Conservation (phyloP, 2,329 filamentous ascomycete genomes). For the Fusarium siculi region DNA sequence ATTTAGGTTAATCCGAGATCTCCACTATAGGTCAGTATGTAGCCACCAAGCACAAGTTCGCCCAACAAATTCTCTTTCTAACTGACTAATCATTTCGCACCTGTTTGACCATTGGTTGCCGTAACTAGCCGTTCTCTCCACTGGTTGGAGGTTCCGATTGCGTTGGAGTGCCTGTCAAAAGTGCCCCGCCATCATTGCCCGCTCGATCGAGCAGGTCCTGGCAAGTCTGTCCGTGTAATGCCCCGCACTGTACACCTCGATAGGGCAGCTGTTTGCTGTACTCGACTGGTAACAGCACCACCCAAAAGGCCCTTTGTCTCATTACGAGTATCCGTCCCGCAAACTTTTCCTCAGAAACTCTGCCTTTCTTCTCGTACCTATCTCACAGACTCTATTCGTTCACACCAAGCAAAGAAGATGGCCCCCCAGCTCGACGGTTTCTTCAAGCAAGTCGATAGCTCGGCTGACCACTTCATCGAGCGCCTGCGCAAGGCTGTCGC, state of each 20-base stretch:
- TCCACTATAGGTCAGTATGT: background rate
- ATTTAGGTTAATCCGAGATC: conserved; percentile 25
- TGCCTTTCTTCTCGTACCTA: conserved; percentile 54
- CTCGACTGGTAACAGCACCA: conserved; percentile 37
- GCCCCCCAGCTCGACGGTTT: conserved; percentile 89
- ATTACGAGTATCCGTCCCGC: conserved; percentile 33
- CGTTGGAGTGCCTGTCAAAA: conserved; percentile 2
- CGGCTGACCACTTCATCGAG: conserved; percentile 86
- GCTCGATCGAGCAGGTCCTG: conserved; percentile 43
- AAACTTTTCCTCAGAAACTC: conserved; percentile 24
- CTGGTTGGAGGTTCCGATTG: conserved; percentile 7
- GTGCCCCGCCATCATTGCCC: conserved; percentile 44
- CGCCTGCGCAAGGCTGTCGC: conserved; percentile 91
- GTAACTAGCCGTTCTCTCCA: conserved; percentile 42
- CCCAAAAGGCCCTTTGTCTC: conserved; percentile 42
- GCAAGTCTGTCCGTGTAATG: conserved; percentile 49
- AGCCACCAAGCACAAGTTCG: background rate
- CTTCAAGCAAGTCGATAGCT: conserved; percentile 89
- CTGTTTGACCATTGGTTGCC: conserved; percentile 44
- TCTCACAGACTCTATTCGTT: conserved; percentile 63
- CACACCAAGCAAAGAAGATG: conserved; percentile 79
- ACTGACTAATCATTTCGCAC: conserved; percentile 40
- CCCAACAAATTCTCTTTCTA: conserved; percentile 13
- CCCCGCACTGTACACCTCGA: conserved; percentile 58
- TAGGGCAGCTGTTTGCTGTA: conserved; percentile 44